Conservation (phyloP, 2,329 filamentous ascomycete genomes). For the Alternaria arborescens region DNA sequence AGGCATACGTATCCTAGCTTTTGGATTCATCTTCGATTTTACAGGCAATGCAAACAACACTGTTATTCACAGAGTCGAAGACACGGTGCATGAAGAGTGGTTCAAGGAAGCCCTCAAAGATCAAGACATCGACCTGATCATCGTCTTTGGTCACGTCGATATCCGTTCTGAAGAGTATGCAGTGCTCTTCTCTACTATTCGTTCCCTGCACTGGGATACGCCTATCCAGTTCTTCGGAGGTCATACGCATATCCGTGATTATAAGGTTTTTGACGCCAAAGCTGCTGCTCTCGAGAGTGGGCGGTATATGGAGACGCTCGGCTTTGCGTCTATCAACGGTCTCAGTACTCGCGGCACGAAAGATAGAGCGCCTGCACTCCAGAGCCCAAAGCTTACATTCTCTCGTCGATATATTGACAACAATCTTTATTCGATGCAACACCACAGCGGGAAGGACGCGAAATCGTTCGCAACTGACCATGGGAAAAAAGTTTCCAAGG, state of each 20-base stretch:
- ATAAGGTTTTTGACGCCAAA: slow-evolving; percentile 78
- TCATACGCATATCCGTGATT: slow-evolving; percentile 88
- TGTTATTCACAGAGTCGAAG: slow-evolving; percentile 78
- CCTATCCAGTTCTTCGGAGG: slow-evolving; percentile 94
- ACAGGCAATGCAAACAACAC: slow-evolving; percentile 91
- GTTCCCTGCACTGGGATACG: slow-evolving; percentile 77
- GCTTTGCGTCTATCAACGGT: slow-evolving; percentile 87
- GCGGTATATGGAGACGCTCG: slow-evolving; percentile 93
- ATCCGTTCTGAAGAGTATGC: slow-evolving; percentile 82
- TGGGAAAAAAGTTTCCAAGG: slow-evolving; percentile 74
- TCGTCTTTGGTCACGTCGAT: slow-evolving; percentile 86
- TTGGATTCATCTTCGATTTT: slow-evolving; percentile 97
- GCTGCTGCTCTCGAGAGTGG: slow-evolving; percentile 85
- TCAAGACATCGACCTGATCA: slow-evolving; percentile 80
- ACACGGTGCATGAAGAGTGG: slow-evolving; percentile 85
- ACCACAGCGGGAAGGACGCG: slow-evolving; percentile 78
- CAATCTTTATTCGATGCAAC: slow-evolving; percentile 83
- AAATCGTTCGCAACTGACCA: slow-evolving; percentile 78
- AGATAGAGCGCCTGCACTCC: slow-evolving; percentile 23
- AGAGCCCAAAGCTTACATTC: slow-evolving; percentile 64
- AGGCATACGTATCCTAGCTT: slow-evolving; percentile 81
- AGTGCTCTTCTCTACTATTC: slow-evolving; percentile 79
- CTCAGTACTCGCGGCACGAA: slow-evolving; percentile 56
- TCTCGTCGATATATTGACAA: slow-evolving; percentile 90
- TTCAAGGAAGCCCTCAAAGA: slow-evolving; percentile 86